phyloP scores from a whole-genome alignment of 2,329 filamentous ascomycete species.

The Rhexocercosporidium sp. region DNA sequence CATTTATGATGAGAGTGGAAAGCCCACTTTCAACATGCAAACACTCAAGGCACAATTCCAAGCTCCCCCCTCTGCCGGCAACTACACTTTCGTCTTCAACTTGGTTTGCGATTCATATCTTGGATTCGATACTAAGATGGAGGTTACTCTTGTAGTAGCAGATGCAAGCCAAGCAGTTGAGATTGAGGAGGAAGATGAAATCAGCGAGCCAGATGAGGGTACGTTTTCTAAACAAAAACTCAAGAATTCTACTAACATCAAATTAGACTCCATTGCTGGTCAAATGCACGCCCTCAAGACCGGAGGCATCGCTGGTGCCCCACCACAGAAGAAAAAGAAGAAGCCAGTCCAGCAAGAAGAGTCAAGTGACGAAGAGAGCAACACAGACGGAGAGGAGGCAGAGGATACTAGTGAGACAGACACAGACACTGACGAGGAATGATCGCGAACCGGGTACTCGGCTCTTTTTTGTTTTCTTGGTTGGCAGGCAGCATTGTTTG shows the following conservation, averaged over 20 bases:
- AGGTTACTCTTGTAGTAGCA: constrained; percentile 87
- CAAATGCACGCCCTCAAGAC: constrained; percentile 90
- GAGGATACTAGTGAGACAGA: constrained; percentile 72
- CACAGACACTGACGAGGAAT: constrained; percentile 60
- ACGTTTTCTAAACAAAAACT: constrained; percentile 47
- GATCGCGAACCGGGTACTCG: constrained; percentile 13
- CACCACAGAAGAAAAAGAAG: constrained; percentile 62
- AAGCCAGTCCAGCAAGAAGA: constrained; percentile 57
- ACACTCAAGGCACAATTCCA: constrained; percentile 98
- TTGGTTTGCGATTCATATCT: constrained; percentile 94
- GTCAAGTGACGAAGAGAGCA: constrained; percentile 81
- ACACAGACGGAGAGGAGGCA: constrained; percentile 72
- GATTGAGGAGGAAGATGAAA: constrained; percentile 87
- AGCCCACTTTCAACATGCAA: constrained; percentile 92
- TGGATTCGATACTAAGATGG: constrained; percentile 90
- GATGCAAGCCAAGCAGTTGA: constrained; percentile 84
- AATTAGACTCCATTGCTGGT: constrained; percentile 81
- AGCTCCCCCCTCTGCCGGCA: constrained; percentile 87
- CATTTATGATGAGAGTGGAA: constrained; percentile 78
- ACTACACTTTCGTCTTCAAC: constrained; percentile 95
- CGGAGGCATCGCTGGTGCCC: constrained; percentile 54
- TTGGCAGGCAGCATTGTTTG: constrained; percentile 4
- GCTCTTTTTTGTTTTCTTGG: constrained; percentile 19
- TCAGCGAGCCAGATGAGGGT: constrained; percentile 98
- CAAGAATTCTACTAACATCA: constrained; percentile 14